phyloP scores from a whole-genome alignment of 2,329 filamentous ascomycete species.

The Cadophora luteo-olivacea region DNA sequence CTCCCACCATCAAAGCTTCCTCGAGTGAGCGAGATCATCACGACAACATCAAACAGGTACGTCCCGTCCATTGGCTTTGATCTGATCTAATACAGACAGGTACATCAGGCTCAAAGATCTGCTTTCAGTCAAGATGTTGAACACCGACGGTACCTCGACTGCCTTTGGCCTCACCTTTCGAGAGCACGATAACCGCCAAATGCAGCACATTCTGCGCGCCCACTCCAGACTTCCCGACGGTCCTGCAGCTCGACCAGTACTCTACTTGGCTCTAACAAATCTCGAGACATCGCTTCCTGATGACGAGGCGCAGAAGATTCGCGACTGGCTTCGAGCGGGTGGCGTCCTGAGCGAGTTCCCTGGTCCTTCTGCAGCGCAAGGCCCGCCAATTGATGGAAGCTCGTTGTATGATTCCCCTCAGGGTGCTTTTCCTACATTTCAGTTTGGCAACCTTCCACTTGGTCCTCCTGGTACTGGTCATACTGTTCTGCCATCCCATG shows the following conservation, averaged over 20 bases:
- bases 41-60: not conserved
- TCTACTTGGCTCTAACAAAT: constrained; percentile 26
- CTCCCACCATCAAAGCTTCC: not conserved
- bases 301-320: constrained; percentile 25
- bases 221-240: constrained; percentile 28
- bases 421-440: not conserved
- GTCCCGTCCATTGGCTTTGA: not conserved
- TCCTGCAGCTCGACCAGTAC: constrained; percentile 20
- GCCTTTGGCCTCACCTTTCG: constrained; percentile 37
- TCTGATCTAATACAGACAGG: not conserved
- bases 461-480: too few relatives aligned
- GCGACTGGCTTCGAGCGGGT: constrained; percentile 32
- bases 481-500: too few relatives aligned
- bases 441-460: not conserved
- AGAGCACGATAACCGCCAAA: constrained; percentile 34
- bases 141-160: not conserved
- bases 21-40: not conserved
- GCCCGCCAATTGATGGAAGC: constrained; percentile 7
- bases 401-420: not conserved
- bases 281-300: constrained; percentile 29
- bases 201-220: constrained; percentile 35
- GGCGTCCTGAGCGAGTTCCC: constrained; percentile 28
- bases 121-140: not conserved
- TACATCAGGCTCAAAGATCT: not conserved
- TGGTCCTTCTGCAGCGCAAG: constrained; percentile 9